Evolutionary conservation across 202 grass and related monocot species (phyloP), one percentile per base, ranked within the genome.

Genomic region (Setaria italica): DNA sequence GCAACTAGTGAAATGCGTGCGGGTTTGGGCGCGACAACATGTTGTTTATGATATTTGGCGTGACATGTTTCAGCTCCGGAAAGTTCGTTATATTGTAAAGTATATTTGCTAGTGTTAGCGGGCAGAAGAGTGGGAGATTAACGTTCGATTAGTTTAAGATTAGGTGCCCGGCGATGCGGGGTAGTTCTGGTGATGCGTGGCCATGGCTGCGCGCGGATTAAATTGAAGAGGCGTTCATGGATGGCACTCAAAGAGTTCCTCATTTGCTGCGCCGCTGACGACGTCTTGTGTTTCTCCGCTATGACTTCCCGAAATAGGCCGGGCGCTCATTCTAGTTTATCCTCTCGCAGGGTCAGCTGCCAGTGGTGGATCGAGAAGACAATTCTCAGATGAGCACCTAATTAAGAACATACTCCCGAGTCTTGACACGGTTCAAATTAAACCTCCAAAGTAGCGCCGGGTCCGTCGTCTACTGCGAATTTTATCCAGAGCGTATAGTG

Each of bases 201-300:
- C 35, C 12, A 1, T 35, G 73, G 51, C 8, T 41, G 39, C 39
- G 4, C n/a, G 32, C 8, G 47, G 14, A 51, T 1, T 32, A 30
- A 32, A 29, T 4, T 8, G 29, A 75, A 56, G 3, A 51, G 62
- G 66, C 51, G 66, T 86, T 72, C 62, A 21, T 41, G 62, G 76
- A 71, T 72, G 32, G 41, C 56, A 86, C 76, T 80, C 76, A 84
- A 84, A 82, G 17, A 59, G 54, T n/a, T 56, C 21, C 73, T 56
- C n/a, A 19, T 63, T 84, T 54, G 70, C 68, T 37, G 39, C 68
- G 56, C 59, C 43, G 55, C 49, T 7, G 70, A 34, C 11, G 70
- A 34, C 41, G 53, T 2, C 29, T 72, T 47, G 0, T 50, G 21
- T 30, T 32, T 57, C 55, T 13, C 1, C 9, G 29, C 16, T 1